Conservation (phyloP, 441 rosid genomes). For the Kokia cookei region DNA sequence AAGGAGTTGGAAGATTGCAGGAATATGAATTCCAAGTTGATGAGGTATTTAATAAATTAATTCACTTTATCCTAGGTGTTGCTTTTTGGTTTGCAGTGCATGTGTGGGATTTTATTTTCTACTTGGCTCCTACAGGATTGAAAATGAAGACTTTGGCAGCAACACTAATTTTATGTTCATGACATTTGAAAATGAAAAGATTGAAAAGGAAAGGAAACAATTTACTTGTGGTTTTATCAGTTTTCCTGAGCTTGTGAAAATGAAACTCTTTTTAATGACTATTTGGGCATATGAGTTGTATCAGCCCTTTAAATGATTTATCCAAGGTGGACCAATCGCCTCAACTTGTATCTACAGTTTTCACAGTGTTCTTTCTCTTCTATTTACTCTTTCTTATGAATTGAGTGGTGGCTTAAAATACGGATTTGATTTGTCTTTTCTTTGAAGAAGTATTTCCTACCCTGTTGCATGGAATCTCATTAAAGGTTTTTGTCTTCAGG, state of each 20-base stretch:
- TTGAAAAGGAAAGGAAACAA: background rate
- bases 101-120: background rate
- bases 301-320: background rate
- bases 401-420: background rate
- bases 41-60: conserved; percentile 43
- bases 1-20: conserved; percentile 70
- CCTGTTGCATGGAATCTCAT: conserved; percentile 1
- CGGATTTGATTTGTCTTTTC: background rate
- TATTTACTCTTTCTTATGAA: background rate
- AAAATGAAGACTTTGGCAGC: background rate
- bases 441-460: conserved; percentile 1
- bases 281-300: background rate
- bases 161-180: background rate
- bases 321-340: background rate
- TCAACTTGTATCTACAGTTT: background rate
- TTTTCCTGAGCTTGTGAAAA: background rate
- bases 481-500: conserved; percentile 37
- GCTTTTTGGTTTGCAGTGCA: background rate
- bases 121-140: background rate
- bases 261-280: background rate
- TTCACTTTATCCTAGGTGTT: conserved; percentile 5
- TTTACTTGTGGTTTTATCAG: background rate
- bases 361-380: background rate
- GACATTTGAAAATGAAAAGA: background rate
- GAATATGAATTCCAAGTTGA: conserved; percentile 58